Evolutionary conservation across 306 rosid genomes (phyloP).

Genomic region (Vigna reflexopilosa): DNA sequence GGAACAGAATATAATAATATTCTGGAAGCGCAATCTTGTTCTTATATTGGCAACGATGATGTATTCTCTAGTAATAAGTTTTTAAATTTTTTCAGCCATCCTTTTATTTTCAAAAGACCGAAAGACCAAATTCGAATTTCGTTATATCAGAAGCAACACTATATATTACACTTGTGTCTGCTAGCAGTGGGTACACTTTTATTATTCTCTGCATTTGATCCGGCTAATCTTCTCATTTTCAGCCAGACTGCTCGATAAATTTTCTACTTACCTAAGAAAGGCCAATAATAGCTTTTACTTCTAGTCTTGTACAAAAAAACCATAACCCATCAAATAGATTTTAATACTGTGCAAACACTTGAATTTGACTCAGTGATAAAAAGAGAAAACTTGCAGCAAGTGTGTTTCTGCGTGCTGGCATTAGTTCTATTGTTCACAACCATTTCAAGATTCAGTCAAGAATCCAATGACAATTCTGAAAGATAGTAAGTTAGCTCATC

Average conservation of each 20-base stretch:
- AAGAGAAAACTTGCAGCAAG: not conserved
- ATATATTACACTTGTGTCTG: not conserved
- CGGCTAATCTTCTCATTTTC: not conserved
- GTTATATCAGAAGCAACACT: not conserved
- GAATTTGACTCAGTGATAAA: not conserved
- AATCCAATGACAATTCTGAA: not conserved
- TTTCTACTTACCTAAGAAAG: not conserved
- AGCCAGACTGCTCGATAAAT: not conserved
- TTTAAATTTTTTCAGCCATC: not conserved
- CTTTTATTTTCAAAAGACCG: not conserved
- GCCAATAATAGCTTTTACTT: not conserved
- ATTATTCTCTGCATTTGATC: not conserved
- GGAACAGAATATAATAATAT: not conserved
- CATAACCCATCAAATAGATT: not conserved
- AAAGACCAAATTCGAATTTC: not conserved
- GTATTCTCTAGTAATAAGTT: not conserved
- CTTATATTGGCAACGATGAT: not conserved
- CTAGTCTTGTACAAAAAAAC: not conserved
- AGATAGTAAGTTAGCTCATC: not conserved
- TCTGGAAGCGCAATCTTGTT: not conserved
- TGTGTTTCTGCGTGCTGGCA: not conserved
- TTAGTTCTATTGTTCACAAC: not conserved
- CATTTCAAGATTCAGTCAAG: slow-evolving; percentile 16
- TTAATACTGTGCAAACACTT: not conserved
- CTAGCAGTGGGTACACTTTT: not conserved